Conservation (phyloP, 1,139 yeast species). For the Scheffersomyces illinoinensis region DNA sequence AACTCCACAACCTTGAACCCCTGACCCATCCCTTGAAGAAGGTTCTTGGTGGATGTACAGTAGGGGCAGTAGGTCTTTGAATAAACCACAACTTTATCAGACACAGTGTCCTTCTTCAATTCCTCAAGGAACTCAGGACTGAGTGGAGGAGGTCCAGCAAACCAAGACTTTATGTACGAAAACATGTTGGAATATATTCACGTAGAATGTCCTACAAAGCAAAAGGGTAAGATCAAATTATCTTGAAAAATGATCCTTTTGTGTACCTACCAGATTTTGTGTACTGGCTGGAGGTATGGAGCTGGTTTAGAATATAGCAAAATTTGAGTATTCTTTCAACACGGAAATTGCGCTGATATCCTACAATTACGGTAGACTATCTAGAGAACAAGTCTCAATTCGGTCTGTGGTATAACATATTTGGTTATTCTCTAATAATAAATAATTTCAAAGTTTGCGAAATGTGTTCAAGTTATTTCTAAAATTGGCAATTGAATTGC, state of each 20-base stretch:
- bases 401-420: neutral
- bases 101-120: constrained; percentile 16
- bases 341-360: too few species aligned
- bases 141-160: constrained; percentile 11
- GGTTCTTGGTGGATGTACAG: constrained; percentile 24
- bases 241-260: neutral
- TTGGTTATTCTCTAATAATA: neutral
- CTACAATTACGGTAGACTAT: neutral
- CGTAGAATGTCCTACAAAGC: neutral
- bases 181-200: neutral
- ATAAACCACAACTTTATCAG: constrained; percentile 23
- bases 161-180: constrained; percentile 9
- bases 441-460: too few species aligned
- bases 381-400: too few species aligned
- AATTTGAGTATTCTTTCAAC: too few species aligned
- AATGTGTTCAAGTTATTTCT: neutral
- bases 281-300: neutral
- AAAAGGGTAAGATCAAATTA: neutral
- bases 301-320: neutral
- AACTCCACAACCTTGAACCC: constrained; percentile 24
- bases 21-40: constrained; percentile 15
- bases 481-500: neutral
- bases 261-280: neutral
- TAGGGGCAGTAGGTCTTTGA: constrained; percentile 33
- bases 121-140: constrained; percentile 18